phyloP scores from a whole-genome alignment of 2,329 filamentous ascomycete species.

The Penicillium sp. region DNA sequence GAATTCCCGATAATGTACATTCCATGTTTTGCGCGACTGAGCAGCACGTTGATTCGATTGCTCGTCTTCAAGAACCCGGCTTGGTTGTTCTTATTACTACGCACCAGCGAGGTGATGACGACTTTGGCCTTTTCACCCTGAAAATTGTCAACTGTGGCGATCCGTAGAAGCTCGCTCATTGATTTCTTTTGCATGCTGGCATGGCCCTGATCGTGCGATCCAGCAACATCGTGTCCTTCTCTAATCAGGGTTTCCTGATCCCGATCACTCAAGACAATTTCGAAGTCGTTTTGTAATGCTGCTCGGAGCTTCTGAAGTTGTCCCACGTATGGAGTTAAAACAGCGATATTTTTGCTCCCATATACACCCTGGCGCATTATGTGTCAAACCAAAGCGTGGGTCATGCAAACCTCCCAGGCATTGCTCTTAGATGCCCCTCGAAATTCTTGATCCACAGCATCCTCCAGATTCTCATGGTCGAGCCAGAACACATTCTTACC shows the following conservation, averaged over 20 bases:
- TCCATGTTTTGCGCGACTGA: constrained; percentile 70
- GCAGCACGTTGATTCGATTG: constrained; percentile 72
- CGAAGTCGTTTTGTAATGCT: background rate
- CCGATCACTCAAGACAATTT: background rate
- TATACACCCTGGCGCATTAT: background rate
- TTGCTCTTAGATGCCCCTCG: background rate
- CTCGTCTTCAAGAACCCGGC: constrained; percentile 69
- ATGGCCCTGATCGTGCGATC: background rate
- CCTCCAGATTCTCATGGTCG: constrained; percentile 2
- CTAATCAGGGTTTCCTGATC: background rate
- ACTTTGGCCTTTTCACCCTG: constrained; percentile 78
- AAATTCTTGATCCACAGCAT: background rate
- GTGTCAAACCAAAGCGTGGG: background rate
- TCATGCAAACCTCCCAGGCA: background rate
- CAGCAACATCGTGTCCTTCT: background rate
- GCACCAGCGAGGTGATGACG: constrained; percentile 71
- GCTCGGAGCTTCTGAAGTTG: constrained; percentile 3
- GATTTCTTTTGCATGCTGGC: background rate
- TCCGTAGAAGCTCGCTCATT: background rate
- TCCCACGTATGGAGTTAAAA: constrained; percentile 1
- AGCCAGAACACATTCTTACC: constrained; percentile 1
- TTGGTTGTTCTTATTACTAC: constrained; percentile 65
- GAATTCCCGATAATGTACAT: constrained; percentile 75
- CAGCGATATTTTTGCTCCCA: background rate
- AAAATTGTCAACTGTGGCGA: constrained; percentile 74